A percentile compares a stretch with the other conserved stretches of the same genome.
Conservation (phyloP, 2,329 filamentous ascomycete species). For the Apiospora saccharicola region DNA sequence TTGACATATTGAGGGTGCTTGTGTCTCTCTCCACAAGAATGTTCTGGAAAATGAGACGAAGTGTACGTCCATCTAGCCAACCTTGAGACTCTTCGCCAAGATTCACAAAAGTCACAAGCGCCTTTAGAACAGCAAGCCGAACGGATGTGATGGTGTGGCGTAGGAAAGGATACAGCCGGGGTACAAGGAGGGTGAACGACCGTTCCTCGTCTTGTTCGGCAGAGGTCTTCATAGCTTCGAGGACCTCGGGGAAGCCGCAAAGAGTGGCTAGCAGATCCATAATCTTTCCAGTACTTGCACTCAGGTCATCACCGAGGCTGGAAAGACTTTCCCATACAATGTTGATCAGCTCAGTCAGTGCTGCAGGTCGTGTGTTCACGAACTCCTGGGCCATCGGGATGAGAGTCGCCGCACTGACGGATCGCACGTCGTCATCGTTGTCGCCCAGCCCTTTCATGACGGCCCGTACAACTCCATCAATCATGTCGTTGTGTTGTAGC, state of each 20-base stretch:
- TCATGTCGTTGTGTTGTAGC: conserved; percentile 81
- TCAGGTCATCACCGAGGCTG: conserved; percentile 95
- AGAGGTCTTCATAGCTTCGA: conserved; percentile 92
- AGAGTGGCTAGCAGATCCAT: conserved; percentile 98
- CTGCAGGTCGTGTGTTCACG: conserved; percentile 80
- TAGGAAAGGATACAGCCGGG: conserved; percentile 92
- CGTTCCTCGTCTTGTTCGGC: conserved; percentile 83
- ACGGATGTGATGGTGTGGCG: conserved; percentile 97
- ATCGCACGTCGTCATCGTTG: conserved; percentile 92
- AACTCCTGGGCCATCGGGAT: conserved; percentile 97
- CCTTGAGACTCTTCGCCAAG: conserved; percentile 84
- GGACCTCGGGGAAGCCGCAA: conserved; percentile 90
- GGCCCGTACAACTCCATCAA: conserved; percentile 89
- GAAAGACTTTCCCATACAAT: conserved; percentile 98
- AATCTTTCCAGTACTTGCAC: conserved; percentile 95
- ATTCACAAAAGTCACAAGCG: conserved; percentile 89
- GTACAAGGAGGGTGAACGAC: conserved; percentile 91
- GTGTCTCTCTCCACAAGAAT: conserved; percentile 91
- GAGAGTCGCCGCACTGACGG: conserved; percentile 95
- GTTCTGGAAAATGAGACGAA: conserved; percentile 93
- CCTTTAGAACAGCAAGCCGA: conserved; percentile 89
- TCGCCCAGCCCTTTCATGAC: conserved; percentile 96
- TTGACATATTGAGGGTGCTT: conserved; percentile 79
- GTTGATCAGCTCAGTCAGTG: conserved; percentile 83
- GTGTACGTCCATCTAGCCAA: conserved; percentile 90